Base-by-base conservation (phyloP, 177 flowering plant genomes). In the Vitis hybrid region DNA sequence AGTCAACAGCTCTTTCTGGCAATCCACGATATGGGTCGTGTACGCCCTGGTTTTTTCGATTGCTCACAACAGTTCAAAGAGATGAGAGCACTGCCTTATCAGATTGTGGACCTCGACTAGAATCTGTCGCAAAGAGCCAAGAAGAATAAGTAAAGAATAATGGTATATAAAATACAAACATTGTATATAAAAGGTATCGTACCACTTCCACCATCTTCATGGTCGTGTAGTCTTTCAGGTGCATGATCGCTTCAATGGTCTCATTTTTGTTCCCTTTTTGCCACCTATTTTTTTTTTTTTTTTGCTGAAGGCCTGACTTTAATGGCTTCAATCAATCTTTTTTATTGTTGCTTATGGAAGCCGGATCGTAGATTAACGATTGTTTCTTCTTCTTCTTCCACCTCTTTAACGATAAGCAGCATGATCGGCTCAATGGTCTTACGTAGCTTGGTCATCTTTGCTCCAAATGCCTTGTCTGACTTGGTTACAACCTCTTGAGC, bases 1-100 rank as follows among this genome's bases (percentile, higher is more conserved):
- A 0, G 3, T 0, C 0, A 0, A 22, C 26, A 22, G 0, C 26
- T 22, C 0, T 0, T 22, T 22, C 0, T 22, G 0, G 0, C 3
- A 22, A 0, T 22, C 26, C 26, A 22, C 3, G 26, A 0, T 22
- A 0, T 22, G 0, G 26, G 26, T 2, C 3, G 3, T 22, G 26
- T 22, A 22, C 0, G 3, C 3, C 26, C 26, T 22, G 26, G 0
- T 26, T 26, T 26, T 3, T 26, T 26, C 0, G 3, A 3, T 0
- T 26, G 0, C 29, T 26, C 0, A 0, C 4, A 3, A 26, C 0
- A 0, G 0, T 26, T 26, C 29, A 26, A 26, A 0, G 29, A 26
- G 29, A 26, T 26, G 29, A 26, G 29, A 26, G n/a, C n/a, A n/a
- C n/a, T n/a, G n/a, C n/a, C n/a, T 18, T 0, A 18, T 18, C 0